These are phyloP conservation scores for Thraustochytrium sp. DNA, from an alignment of 352 stramenopile genomes.

Conservation along the genomic window DNA sequence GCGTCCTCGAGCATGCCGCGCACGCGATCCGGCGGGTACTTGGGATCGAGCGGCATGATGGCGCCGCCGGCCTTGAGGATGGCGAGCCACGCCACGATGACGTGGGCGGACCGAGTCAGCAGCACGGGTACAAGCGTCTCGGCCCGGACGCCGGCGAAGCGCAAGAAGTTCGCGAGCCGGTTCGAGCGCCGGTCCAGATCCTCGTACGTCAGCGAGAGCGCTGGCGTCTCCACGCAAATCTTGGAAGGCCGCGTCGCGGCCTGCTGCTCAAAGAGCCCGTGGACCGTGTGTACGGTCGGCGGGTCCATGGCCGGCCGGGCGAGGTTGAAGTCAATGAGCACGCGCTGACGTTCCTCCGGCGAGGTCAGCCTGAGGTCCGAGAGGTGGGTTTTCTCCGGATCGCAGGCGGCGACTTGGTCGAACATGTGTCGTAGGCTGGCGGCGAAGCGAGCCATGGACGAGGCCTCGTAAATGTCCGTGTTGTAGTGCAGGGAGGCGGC, in stretches of 20 bases:
- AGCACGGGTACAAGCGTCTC: constrained; percentile 39
- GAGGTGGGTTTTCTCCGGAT: background rate
- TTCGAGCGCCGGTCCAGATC: constrained; percentile 44
- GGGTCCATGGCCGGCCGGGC: background rate
- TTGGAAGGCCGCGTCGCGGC: background rate
- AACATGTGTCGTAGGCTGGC: background rate
- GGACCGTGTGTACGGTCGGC: background rate
- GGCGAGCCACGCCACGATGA: constrained; percentile 40
- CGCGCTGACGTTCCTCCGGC: background rate
- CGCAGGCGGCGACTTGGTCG: background rate
- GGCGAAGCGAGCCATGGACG: background rate
- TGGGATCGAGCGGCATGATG: constrained; percentile 42
- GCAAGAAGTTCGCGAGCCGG: constrained; percentile 43
- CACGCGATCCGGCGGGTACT: constrained; percentile 43
- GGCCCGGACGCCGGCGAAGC: background rate
- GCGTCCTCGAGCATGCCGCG: constrained; percentile 43
- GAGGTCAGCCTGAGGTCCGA: background rate
- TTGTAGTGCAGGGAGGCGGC: constrained; percentile 27
- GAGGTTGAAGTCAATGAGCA: constrained; percentile 11
- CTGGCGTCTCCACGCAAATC: background rate
- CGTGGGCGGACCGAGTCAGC: constrained; percentile 10
- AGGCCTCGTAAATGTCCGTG: constrained; percentile 30
- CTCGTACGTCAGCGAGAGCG: constrained; percentile 22
- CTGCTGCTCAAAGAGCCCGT: constrained; percentile 12
- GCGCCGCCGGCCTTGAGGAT: constrained; percentile 45